Evolutionary conservation across 139 green algal genomes (phyloP), one percentile per base, ranked within the genome.

Genomic region (Trebouxia sp.): DNA sequence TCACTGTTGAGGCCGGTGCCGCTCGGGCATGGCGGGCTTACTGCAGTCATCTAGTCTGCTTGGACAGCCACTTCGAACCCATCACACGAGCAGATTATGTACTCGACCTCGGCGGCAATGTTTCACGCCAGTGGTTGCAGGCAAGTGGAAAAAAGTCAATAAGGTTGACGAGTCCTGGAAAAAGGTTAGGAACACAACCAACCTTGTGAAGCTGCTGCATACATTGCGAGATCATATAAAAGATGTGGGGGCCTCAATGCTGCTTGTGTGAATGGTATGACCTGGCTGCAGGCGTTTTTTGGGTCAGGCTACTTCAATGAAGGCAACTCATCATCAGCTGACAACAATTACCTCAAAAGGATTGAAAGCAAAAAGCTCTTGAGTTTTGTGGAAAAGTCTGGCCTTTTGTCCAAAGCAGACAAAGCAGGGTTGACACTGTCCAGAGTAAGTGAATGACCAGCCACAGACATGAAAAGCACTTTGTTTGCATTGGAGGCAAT

Each of bases 321-420:
- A 65, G 84, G 88, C 55, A 79, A 76, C 0, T 85, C 89, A 47
- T 62, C 42, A 35, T 38, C 37, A 28, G 51, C 53, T 20, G 48
- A 38, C 55, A 83, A 85, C 62, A 76, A 80, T 1, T 62, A 75
- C 15, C 79, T 88, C 26, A 85, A 87, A 42, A 76, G 93, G 77
- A 90, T 95, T 38, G 93, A 97, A 88, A 65, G 88, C 43, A 95
- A 96, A 86, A 93, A 96, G 85, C 72, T 98, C 79, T 81, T 93
- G 39, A 93, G 87, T 79, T 90, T 87, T n/a, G 94, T 96, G 82
- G 94, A 97, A 89, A 85, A 93, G 37, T 58, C 90, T 66, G 92
- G 92, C 0, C 80, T 91, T 35, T 91, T 92, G 14, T 86, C 82
- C 51, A 77, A 80, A 17, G 82, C 86, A 11, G 88, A 92, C 32